Percentiles rank a stretch among this genome's conserved stretches.
These are phyloP conservation scores for Chaetomium strumarium DNA, from an alignment of 2,329 filamentous ascomycete species.

Conservation along the genomic window DNA sequence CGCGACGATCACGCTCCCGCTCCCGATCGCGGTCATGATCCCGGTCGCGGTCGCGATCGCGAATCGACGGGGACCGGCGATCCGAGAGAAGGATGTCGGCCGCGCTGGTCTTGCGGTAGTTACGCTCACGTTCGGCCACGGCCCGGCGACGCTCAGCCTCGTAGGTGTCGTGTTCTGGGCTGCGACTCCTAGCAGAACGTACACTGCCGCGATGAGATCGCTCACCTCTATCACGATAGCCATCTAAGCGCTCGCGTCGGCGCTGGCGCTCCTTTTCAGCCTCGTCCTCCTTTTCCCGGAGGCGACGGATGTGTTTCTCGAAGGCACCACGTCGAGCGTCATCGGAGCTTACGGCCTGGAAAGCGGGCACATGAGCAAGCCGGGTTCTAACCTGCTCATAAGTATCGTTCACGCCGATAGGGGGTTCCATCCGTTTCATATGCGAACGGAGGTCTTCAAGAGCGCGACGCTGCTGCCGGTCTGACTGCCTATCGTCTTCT, in stretches of 20 bases:
- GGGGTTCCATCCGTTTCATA: slow-evolving; percentile 86
- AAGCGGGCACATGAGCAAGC: slow-evolving; percentile 77
- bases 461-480: slow-evolving; percentile 78
- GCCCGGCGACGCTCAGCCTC: slow-evolving; percentile 93
- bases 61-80: slow-evolving; percentile 41
- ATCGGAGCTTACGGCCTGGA: slow-evolving; percentile 73
- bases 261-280: slow-evolving; percentile 59
- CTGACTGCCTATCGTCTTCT: slow-evolving; percentile 79
- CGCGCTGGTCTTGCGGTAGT: slow-evolving; percentile 75
- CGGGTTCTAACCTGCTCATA: slow-evolving; percentile 83
- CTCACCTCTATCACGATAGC: slow-evolving; percentile 56
- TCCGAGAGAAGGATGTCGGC: slow-evolving; percentile 58
- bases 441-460: slow-evolving; percentile 77
- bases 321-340: slow-evolving; percentile 78
- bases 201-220: slow-evolving; percentile 55
- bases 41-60: slow-evolving; percentile 33
- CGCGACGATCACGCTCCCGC: slow-evolving; percentile 29
- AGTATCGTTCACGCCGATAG: slow-evolving; percentile 68
- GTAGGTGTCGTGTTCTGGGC: slow-evolving; percentile 88
- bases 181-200: slow-evolving; percentile 64
- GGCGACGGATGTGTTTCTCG: slow-evolving; percentile 82
- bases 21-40: slow-evolving; percentile 26
- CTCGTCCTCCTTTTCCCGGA: slow-evolving; percentile 89
- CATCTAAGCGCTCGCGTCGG: slow-evolving; percentile 53
- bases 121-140: slow-evolving; percentile 87